Evolutionary conservation across 2,329 filamentous ascomycete species (phyloP), one percentile per base, ranked within the genome.

Genomic region (Westerdykella ornata): DNA sequence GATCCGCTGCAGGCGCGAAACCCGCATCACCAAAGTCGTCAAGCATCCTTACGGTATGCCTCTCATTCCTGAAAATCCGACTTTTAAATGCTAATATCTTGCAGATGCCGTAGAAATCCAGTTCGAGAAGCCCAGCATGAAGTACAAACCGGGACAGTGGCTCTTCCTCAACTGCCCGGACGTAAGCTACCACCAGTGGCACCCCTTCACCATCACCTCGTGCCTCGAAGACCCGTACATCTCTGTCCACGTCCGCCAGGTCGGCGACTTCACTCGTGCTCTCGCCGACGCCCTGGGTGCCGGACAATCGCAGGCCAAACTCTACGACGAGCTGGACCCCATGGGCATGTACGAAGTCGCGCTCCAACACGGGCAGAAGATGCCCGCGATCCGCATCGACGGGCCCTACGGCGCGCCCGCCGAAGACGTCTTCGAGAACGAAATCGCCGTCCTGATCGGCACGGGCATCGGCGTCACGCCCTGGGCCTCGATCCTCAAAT

Each of bases 321-420:
- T 96, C 34, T 92, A 95, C 65, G 87, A 95, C 40, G 84, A 82
- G 38, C 81, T 96, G 20, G 90, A 97, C 58, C 88, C 88, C 1
- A 85, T 87, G 72, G 90, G 89, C 38, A 95, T 97, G 86, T 98
- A 96, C 75, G 92, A 98, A 67, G 87, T 98, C 20, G 92, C 90
- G 13, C 80, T 97, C 4, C 82, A 90, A 64, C 90, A 95, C 60
- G 90, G 90, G 19, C 86, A 96, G 63, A 78, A 84, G 59, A 96
- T 97, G 89, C 92, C 92, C 3, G 71, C 71, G 1, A 78, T 98
- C 33, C 85, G 88, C 35, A 88, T 97, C 53, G 92, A 98, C 51
- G 92, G 92, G 0, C 92, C 92, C 1, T 98, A 96, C 59, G 92
- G 92, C 66, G 92, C 92, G 0, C 92, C 92, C 1, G 92, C 92